Conservation (phyloP, 148 eudicot species). For the Rheum nobile region DNA sequence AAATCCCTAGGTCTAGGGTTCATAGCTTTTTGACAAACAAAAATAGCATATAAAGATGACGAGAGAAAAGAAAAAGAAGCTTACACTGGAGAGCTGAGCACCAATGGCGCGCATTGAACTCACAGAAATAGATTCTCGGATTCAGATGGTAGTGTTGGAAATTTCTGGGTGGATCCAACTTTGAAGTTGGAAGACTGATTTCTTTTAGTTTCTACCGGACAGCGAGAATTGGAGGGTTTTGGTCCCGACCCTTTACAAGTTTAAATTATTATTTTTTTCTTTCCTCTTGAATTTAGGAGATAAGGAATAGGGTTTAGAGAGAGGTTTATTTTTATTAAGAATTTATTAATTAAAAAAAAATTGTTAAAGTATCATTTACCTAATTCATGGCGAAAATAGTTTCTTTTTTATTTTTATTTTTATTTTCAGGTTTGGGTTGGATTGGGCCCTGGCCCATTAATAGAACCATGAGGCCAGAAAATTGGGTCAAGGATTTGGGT, state of each 20-base stretch:
- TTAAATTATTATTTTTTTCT: too few relatives aligned
- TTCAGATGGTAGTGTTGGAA: neutral
- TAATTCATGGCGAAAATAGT: neutral
- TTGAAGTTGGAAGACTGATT: neutral
- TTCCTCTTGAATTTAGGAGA: too few relatives aligned
- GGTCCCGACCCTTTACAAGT: too few relatives aligned
- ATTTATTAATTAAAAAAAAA: too few relatives aligned
- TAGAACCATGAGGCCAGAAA: too few relatives aligned
- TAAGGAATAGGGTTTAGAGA: too few relatives aligned
- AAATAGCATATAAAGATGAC: neutral
- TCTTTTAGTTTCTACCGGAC: neutral
- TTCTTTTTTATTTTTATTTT: neutral
- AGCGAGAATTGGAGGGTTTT: too few relatives aligned
- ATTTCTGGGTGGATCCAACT: neutral
- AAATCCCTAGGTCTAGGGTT: neutral
- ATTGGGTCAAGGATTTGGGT: neutral
- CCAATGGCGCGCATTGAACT: constrained; percentile 3
- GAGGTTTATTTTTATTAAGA: too few relatives aligned
- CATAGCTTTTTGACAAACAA: neutral
- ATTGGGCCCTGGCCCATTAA: neutral
- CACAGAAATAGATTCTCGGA: neutral
- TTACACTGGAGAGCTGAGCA: neutral
- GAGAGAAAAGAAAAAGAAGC: neutral
- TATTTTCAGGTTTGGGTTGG: neutral
- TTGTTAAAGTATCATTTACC: too few relatives aligned